phyloP scores from a whole-genome alignment of 495 filamentous ascomycete genomes.

The Penicillium malachiteum region DNA sequence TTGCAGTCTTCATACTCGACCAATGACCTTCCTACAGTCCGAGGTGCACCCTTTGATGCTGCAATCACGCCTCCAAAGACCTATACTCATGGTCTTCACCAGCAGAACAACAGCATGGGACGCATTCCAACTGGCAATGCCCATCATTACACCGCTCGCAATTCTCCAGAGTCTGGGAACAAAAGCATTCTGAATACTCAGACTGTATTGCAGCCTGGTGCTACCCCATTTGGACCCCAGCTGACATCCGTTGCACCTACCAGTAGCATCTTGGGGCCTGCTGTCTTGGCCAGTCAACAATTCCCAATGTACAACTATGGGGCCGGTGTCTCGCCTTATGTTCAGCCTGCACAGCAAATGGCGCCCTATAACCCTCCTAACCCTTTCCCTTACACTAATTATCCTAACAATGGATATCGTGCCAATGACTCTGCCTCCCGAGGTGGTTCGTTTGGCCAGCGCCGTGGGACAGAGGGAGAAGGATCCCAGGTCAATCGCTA shows the following conservation, averaged over 20 bases:
- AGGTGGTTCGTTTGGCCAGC: slow-evolving; percentile 17
- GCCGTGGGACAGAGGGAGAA: slow-evolving; percentile 37
- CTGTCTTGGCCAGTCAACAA: slow-evolving; percentile 17
- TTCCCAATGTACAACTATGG: slow-evolving; percentile 38
- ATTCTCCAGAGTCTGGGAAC: slow-evolving; percentile 53
- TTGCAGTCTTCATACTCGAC: slow-evolving; percentile 87
- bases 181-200: slow-evolving; percentile 49
- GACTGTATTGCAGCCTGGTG: slow-evolving; percentile 74
- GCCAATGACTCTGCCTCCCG: slow-evolving; percentile 28
- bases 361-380: slow-evolving; percentile 14
- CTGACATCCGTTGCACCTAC: slow-evolving; percentile 24
- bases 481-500: slow-evolving; percentile 58
- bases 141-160: slow-evolving; percentile 62
- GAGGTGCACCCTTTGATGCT: slow-evolving; percentile 52
- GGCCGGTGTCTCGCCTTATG: slow-evolving; percentile 26
- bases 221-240: slow-evolving; percentile 65
- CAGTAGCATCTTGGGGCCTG: slow-evolving; percentile 15
- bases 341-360: slow-evolving; percentile 19
- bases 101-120: slow-evolving; percentile 78
- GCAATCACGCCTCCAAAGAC: slow-evolving; percentile 60
- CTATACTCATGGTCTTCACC: slow-evolving; percentile 74
- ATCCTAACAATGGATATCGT: slow-evolving; percentile 32
- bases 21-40: slow-evolving; percentile 85
- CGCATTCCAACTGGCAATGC: slow-evolving; percentile 66
- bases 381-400: slow-evolving; percentile 1